Percentiles rank a stretch among this genome's conserved stretches.
Evolutionary conservation across 352 stramenopile genomes (phyloP).

Genomic region (Achlya hypogyna): DNA sequence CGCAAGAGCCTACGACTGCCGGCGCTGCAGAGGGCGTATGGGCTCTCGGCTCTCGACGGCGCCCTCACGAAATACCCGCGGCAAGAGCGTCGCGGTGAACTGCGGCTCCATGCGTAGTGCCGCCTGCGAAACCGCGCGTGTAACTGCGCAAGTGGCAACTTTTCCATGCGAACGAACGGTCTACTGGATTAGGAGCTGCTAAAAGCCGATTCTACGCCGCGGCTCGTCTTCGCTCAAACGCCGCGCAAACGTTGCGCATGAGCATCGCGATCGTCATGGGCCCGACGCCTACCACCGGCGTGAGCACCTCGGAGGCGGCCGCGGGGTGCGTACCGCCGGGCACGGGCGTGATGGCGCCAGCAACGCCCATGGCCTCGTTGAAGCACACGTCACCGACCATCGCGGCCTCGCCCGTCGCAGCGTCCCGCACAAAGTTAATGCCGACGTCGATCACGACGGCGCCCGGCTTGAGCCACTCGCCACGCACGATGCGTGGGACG

Average conservation of each 20-base stretch:
- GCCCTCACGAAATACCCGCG: conserved; percentile 1
- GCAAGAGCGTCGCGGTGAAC: not conserved
- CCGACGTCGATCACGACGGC: conserved; percentile 98
- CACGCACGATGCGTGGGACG: conserved; percentile 90
- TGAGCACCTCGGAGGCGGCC: not conserved
- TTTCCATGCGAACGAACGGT: no score
- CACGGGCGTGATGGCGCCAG: conserved; percentile 95
- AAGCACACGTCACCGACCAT: conserved; percentile 98
- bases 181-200: not conserved
- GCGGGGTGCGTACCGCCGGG: conserved; percentile 49
- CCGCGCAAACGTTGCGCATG: conserved; percentile 62
- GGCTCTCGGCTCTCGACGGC: not conserved
- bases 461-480: conserved; percentile 94
- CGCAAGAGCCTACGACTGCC: not conserved
- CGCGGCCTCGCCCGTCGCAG: conserved; percentile 77
- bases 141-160: not conserved
- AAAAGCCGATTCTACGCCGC: not conserved
- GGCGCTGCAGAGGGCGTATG: not conserved
- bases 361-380: conserved; percentile 69
- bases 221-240: conserved; percentile 9
- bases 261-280: conserved; percentile 98
- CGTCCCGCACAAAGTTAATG: conserved; percentile 95
- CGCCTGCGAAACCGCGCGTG: no score
- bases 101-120: conserved; percentile 8
- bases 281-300: conserved; percentile 76